Evolutionary conservation across 495 filamentous ascomycete genomes (phyloP).

Genomic region (Penicillium arizonense): DNA sequence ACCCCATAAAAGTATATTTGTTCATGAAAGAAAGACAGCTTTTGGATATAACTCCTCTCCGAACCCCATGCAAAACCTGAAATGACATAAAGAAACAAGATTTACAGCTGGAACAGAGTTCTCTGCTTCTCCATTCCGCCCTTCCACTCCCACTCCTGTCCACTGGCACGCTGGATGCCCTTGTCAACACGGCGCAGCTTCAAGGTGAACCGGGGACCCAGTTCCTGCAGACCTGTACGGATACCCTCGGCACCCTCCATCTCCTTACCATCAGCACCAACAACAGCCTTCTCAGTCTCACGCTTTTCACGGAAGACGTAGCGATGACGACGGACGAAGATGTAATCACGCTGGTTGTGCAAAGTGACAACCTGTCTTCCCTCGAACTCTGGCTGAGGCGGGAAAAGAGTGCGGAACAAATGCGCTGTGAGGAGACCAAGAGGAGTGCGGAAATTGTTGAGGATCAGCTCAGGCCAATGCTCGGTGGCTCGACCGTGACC

Average conservation of each 20-base stretch:
- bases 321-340: conserved; percentile 85
- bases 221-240: conserved; percentile 77
- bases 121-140: conserved; percentile 87
- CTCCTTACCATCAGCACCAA: conserved; percentile 82
- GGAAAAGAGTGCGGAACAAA: conserved; percentile 81
- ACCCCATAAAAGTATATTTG: too few species aligned
- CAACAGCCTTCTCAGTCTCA: conserved; percentile 80
- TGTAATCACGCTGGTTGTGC: conserved; percentile 95
- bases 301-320: conserved; percentile 91
- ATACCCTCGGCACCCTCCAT: conserved; percentile 80
- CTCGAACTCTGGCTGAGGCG: conserved; percentile 73
- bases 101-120: conserved; percentile 85
- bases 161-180: conserved; percentile 75
- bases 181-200: conserved; percentile 90
- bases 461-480: conserved; percentile 88
- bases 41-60: conserved; percentile 29
- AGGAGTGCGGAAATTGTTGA: conserved; percentile 94
- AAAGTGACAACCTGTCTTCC: conserved; percentile 88
- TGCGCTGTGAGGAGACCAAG: conserved; percentile 87
- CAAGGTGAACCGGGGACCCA: conserved; percentile 81
- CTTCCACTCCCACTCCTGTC: conserved; percentile 95
- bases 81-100: conserved; percentile 13
- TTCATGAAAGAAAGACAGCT: conserved; percentile 16
- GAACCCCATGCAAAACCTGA: conserved; percentile 29
- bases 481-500: conserved; percentile 87